Base-by-base conservation (phyloP, 2,329 filamentous ascomycete species). In the Graphilbum fragrans region DNA sequence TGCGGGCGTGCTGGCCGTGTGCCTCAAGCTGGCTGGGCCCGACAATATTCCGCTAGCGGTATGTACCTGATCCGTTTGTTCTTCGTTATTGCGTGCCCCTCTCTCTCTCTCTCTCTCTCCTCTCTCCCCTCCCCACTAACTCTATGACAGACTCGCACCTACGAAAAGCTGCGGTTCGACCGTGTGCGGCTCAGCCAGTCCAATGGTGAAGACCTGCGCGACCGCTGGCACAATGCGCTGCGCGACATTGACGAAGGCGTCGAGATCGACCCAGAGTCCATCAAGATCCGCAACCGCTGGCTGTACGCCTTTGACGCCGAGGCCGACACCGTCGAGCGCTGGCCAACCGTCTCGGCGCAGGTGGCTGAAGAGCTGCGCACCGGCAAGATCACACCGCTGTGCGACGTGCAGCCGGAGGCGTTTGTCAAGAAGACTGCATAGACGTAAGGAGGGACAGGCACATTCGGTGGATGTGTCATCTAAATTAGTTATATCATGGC, bases 241-340 rank as follows among this genome's bases (percentile, higher is more conserved):
- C 64, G 61, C 49, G 50, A 62, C 35, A 49, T 63, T 5, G 61
- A 62, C 18, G 58, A 60, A 11, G 57, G 60, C n/a, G 58, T 58
- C 8, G 59, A 63, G 36, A 62, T 67, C 35, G 61, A 67, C 43
- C 63, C 63, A 0, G 63, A 68, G 43, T 61, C 61, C 20, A 52
- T 67, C 21, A 65, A 65, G 54, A 68, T 68, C 43, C 50, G 66
- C 49, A 69, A 69, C 44, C 52, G 63, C 27, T 67, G 64, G 55
- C 45, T 69, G 18, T 69, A 69, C 45, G 58, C 61, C 2, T 68
- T 62, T 39, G 65, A 69, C 46, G 63, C 64, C 7, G 64, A 69
- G 51, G 57, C 55, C 4, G 65, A 68, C 40, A 62, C 65, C 5
- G 14, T 56, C 8, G 55, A 59, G 39, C 56, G 59, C 22, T 69